Percentiles rank a stretch among this genome's conserved stretches.
These are phyloP conservation scores for Platismatia glauca DNA, from an alignment of 495 filamentous ascomycete species.

Conservation along the genomic window DNA sequence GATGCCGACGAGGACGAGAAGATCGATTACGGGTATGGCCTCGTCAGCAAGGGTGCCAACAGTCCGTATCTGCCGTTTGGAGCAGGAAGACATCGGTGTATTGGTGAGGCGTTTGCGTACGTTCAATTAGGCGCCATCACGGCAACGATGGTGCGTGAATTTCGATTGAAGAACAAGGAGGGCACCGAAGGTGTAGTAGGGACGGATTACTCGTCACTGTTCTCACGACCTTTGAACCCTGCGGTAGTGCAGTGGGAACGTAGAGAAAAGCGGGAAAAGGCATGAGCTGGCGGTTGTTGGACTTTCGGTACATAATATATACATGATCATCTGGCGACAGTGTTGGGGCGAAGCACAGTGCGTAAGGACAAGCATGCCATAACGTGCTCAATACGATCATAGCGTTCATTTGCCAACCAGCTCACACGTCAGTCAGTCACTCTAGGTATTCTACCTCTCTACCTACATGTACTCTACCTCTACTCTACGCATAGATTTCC, in stretches of 20 bases:
- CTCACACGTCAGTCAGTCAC: no score
- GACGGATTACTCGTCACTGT: conserved; percentile 68
- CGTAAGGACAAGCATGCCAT: neutral
- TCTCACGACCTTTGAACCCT: conserved; percentile 51
- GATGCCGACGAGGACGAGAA: conserved; percentile 58
- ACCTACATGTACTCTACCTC: no score
- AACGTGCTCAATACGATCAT: neutral
- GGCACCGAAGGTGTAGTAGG: conserved; percentile 59
- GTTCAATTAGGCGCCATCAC: conserved; percentile 80
- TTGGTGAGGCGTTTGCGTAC: conserved; percentile 95
- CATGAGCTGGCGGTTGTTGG: neutral
- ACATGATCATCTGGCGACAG: neutral
- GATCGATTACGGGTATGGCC: conserved; percentile 89
- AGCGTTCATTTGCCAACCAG: no score
- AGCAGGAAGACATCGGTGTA: conserved; percentile 86
- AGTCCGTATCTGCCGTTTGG: conserved; percentile 94
- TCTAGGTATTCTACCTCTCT: no score
- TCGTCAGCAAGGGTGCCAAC: conserved; percentile 74
- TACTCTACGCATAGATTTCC: no score
- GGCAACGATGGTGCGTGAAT: conserved; percentile 64
- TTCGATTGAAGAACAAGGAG: conserved; percentile 65
- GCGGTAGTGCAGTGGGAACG: conserved; percentile 59
- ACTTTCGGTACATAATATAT: neutral
- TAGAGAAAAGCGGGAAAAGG: conserved; percentile 28
- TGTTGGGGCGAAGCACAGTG: neutral